Percentiles rank a stretch among this genome's conserved stretches.
Evolutionary conservation across 371 early-diverging fungal species (phyloP).

Genomic region (Mucor lusitanicus): DNA sequence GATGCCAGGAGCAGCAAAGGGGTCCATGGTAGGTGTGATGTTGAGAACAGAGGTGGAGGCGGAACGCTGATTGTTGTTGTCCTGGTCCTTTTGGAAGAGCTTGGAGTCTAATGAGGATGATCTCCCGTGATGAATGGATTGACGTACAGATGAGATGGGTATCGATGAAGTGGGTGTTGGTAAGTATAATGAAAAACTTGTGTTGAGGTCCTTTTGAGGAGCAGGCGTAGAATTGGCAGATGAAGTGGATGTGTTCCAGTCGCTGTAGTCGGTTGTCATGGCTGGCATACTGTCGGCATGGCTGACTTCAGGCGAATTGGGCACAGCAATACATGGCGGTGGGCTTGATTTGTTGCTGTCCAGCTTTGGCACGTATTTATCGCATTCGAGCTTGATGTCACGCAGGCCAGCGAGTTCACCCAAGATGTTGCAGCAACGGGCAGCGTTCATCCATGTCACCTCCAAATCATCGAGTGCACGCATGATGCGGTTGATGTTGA

Average conservation of each 20-base stretch:
- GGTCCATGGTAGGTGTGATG: constrained; percentile 31
- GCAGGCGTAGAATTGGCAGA: not conserved
- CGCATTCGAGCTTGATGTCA: constrained; percentile 29
- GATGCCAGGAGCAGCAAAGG: constrained; percentile 42
- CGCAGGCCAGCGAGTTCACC: constrained; percentile 49
- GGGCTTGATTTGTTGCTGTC: constrained; percentile 12
- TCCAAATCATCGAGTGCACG: constrained; percentile 40
- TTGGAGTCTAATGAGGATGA: not conserved
- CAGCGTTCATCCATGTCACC: constrained; percentile 36
- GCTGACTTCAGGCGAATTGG: constrained; percentile 20
- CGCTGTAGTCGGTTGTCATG: not conserved
- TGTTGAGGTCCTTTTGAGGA: not conserved
- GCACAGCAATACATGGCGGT: constrained; percentile 25
- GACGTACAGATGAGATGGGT: constrained; percentile 23
- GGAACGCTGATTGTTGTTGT: not conserved
- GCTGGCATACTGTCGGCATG: not conserved
- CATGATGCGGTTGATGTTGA: constrained; percentile 39
- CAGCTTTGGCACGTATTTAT: constrained; percentile 21
- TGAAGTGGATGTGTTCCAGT: not conserved
- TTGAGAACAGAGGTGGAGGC: constrained; percentile 2
- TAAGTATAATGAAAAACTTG: not conserved
- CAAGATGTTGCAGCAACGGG: constrained; percentile 41
- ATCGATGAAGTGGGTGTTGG: constrained; percentile 2
- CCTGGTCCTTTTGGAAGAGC: not conserved
- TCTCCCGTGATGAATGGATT: not conserved